Percentiles rank a stretch among this genome's conserved stretches.
phyloP scores from a whole-genome alignment of 1,139 yeast species.

The Spathaspora sp. region DNA sequence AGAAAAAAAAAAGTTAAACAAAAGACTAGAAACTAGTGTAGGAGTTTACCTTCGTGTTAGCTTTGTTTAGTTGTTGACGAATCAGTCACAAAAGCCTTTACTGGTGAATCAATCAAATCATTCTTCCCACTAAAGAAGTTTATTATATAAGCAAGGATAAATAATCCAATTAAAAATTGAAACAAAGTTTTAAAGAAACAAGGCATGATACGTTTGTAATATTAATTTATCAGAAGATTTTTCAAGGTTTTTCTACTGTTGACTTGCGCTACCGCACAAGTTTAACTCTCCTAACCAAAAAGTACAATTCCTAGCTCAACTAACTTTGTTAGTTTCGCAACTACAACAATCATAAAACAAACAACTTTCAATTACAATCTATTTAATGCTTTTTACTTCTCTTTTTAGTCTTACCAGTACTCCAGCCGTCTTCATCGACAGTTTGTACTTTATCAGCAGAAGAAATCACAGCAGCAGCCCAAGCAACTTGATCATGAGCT shows the following conservation, averaged over 20 bases:
- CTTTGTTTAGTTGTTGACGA: too few species aligned
- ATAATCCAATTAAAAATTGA: conserved; percentile 6
- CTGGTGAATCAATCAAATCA: neutral
- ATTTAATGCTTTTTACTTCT: conserved; percentile 24
- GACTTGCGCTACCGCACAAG: too few species aligned
- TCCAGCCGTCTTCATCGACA: conserved; percentile 78
- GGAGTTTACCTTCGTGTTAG: too few species aligned
- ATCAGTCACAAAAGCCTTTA: neutral
- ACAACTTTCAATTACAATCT: neutral
- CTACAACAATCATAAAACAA: too few species aligned
- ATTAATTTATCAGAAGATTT: neutral
- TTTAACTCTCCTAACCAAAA: too few species aligned
- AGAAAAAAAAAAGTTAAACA: neutral
- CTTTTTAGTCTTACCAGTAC: conserved; percentile 57
- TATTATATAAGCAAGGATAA: conserved; percentile 2
- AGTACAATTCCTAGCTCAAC: too few species aligned
- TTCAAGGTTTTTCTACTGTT: too few species aligned
- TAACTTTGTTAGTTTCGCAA: too few species aligned
- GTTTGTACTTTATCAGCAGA: conserved; percentile 46
- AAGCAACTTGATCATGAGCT: conserved; percentile 53
- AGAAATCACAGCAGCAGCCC: conserved; percentile 63
- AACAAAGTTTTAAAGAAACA: conserved; percentile 8
- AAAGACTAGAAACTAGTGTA: too few species aligned
- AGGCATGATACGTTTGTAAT: conserved; percentile 3
- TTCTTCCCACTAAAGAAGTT: conserved; percentile 4